phyloP scores from a whole-genome alignment of 2,329 filamentous ascomycete species.

The Fusarium devonianum region DNA sequence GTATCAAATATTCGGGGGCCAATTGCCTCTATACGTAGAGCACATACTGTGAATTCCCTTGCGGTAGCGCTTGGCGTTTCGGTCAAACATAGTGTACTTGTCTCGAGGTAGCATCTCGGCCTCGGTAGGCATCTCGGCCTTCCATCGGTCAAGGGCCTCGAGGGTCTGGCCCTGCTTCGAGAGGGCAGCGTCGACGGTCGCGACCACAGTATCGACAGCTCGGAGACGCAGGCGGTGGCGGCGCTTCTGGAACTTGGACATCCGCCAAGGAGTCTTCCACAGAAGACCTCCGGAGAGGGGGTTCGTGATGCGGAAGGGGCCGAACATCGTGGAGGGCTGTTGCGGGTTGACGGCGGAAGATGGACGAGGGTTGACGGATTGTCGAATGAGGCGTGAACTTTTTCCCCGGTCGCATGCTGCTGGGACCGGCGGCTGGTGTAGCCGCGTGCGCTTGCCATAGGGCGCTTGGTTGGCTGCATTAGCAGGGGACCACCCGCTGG shows the following conservation, averaged over 20 bases:
- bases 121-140: conserved; percentile 94
- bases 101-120: conserved; percentile 94
- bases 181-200: conserved; percentile 80
- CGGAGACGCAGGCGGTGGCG: conserved; percentile 84
- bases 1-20: too few species aligned
- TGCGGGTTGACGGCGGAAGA: conserved; percentile 9
- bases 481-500: conserved; percentile 20
- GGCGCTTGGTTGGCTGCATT: conserved; percentile 20
- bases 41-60: conserved; percentile 96
- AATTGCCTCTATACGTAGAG: too few species aligned
- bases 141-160: conserved; percentile 88
- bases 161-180: conserved; percentile 74
- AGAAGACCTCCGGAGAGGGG: conserved; percentile 81
- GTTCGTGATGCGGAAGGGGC: conserved; percentile 80
- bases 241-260: conserved; percentile 89
- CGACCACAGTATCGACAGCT: conserved; percentile 86
- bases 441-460: conserved; percentile 17
- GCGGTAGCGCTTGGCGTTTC: conserved; percentile 92
- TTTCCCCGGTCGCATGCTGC: conserved; percentile 22
- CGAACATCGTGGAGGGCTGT: conserved; percentile 70
- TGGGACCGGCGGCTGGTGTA: conserved; percentile 30
- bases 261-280: conserved; percentile 97
- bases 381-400: conserved; percentile 36
- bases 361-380: conserved; percentile 20
- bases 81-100: conserved; percentile 98